Evolutionary conservation across 352 stramenopile genomes (phyloP).

Genomic region (Phytophthora citricola): DNA sequence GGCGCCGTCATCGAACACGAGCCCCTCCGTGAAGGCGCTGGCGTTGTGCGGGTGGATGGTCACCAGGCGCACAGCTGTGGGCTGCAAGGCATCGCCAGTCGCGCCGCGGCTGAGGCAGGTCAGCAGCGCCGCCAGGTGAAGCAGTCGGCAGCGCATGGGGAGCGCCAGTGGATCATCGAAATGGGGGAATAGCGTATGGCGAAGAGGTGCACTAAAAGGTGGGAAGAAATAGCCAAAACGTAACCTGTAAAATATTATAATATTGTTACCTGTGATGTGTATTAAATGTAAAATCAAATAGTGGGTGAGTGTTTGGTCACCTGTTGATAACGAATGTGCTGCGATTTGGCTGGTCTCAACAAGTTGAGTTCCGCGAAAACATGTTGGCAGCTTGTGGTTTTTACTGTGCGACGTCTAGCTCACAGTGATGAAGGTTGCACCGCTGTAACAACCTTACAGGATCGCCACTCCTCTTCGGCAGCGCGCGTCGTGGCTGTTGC

Average conservation of each 20-base stretch:
- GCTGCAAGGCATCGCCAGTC: conserved; percentile 2
- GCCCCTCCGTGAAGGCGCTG: conserved; percentile 74
- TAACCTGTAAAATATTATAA: not conserved
- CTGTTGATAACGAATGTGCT: conserved; percentile 4
- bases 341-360: conserved; percentile 14
- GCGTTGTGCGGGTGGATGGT: conserved; percentile 73
- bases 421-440: conserved; percentile 10
- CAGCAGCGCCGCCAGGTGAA: conserved; percentile 13
- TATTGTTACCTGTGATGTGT: not conserved
- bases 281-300: not conserved
- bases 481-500: conserved; percentile 10
- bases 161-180: conserved; percentile 1
- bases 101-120: conserved; percentile 9
- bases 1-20: conserved; percentile 66
- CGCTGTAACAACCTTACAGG: conserved; percentile 17
- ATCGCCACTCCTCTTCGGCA: conserved; percentile 27
- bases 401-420: conserved; percentile 8
- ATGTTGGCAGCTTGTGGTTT: conserved; percentile 5
- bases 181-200: conserved; percentile 2
- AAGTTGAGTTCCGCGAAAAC: conserved; percentile 13
- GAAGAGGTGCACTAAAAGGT: not conserved
- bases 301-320: not conserved
- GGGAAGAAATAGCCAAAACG: not conserved
- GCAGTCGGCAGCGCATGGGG: conserved; percentile 20
- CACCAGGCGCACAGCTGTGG: conserved; percentile 62